Evolutionary conservation across 1,139 yeast genomes (phyloP), one percentile per base, ranked within the genome.

Genomic region (Meyerozyma athensensis): DNA sequence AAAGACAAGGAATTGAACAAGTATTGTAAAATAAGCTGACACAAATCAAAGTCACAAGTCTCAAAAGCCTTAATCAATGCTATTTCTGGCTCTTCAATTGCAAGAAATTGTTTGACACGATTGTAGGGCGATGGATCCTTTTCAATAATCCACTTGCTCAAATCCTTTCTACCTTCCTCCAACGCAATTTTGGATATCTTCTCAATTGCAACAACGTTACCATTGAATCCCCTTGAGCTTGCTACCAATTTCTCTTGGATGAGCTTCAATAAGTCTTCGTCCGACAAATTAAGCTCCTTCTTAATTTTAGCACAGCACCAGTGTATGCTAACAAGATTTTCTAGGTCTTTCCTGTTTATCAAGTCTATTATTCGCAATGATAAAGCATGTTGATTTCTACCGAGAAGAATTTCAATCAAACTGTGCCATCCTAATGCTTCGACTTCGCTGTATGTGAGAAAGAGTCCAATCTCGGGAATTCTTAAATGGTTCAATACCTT

Each of bases 251-350:
- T 77, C 9, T 64, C 59, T 2, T 72, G 57, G 4, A 92, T 66
- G 0, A 64, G 51, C 21, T 66, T 57, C 39, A 79, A 75, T 8
- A 90, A 59, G 26, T 77, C 77, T 4, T 66, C 63, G 51, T 92
- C 97, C 2, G 72, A 66, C 43, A 71, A 51, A 31, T 74, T 76
- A 4, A 68, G 50, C 13, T 81, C 78, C 31, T 67, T 60, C 39
- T 73, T 74, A 19, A 87, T 78, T 50, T 86, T 85, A 28, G 74
- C 65, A 42, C 84, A 77, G 13, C 96, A 92, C 97, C 97, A 92
- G 47, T 83, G 76, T 2, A 79, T 70, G 49, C 81, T 85, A 0
- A 90, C 74, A 18, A 63, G 53, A 41, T 78, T 81, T 30, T 66
- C 64, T 5, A 85, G 78, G 21, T 61, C 52, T 5, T 53, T 49